Evolutionary conservation across 495 filamentous ascomycete genomes (phyloP), one percentile per base, ranked within the genome.

Genomic region (Penicillium daleae): DNA sequence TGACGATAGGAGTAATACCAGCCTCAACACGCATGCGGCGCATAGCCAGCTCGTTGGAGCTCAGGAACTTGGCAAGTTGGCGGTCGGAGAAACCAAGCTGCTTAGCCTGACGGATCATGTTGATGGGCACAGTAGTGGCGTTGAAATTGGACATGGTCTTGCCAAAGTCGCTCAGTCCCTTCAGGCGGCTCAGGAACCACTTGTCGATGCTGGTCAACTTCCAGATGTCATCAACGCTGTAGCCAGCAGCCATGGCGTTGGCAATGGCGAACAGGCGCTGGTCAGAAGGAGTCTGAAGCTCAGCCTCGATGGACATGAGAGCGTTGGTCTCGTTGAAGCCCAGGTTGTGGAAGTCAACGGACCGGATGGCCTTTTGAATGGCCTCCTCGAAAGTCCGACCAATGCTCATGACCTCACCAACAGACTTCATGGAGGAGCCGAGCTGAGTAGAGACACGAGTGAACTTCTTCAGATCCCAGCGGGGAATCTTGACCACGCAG

Each of bases 381-480:
- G 95, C 95, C 78, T 99, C 95, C 76, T 99, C 95, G 61, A 99
- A 99, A 0, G 92, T 96, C 64, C 95, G 82, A 59, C 95, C 95
- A 69, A 99, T 97, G 68, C 90, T 93, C 95, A 99, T 98, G 59
- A 99, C 95, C 74, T 99, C 95, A 68, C 95, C 95, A 48, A 99
- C 93, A 83, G 92, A 96, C 90, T 99, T 99, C 95, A 99, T 99
- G 15, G 95, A 97, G 8, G 95, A 98, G 35, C 90, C 92, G 7
- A 99, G 88, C 76, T 93, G 87, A 4, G 92, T 97, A 8, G 94
- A 97, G 21, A 98, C 95, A 58, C 95, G 89, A 29, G 90, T 94
- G 78, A 99, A 99, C 77, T 99, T 99, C 83, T 98, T 98, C 63
- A 99, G 76, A 78, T 99, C 95, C 95, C 95, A 99, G 62, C 95